These are phyloP conservation scores for Sphagnum fallax DNA, from an alignment of 228 moss, liverwort and hornwort species.

Conservation along the genomic window DNA sequence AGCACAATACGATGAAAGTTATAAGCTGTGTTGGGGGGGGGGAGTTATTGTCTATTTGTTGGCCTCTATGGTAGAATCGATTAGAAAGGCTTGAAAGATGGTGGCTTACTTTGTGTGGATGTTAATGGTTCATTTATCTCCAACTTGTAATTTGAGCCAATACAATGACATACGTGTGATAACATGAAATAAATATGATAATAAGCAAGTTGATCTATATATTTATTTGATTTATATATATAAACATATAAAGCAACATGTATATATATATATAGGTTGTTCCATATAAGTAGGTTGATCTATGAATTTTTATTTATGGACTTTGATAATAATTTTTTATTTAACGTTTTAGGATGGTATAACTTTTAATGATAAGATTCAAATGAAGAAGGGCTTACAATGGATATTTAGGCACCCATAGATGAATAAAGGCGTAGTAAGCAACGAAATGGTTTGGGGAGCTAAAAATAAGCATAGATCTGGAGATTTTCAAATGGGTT, in stretches of 20 bases:
- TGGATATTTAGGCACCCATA: neutral
- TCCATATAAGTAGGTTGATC: too few relatives aligned
- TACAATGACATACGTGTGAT: neutral
- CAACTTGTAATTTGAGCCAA: neutral
- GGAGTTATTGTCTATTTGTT: neutral
- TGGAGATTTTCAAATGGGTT: neutral
- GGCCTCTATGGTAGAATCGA: neutral
- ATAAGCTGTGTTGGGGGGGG: neutral
- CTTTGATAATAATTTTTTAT: neutral
- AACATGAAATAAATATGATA: neutral
- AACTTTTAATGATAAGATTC: neutral
- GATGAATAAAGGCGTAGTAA: neutral
- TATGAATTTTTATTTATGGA: conserved; percentile 1
- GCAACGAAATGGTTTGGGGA: neutral
- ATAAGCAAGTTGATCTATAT: neutral
- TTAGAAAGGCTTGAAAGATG: neutral
- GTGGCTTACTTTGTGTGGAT: neutral
- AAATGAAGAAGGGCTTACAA: neutral
- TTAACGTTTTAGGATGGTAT: neutral
- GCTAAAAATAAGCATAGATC: neutral
- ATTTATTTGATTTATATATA: too few relatives aligned
- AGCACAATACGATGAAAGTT: too few relatives aligned
- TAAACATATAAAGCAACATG: too few relatives aligned
- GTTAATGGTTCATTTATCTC: too few relatives aligned
- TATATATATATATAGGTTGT: too few relatives aligned